phyloP scores from a whole-genome alignment of 139 green algal species.

The Chlorella sp. region DNA sequence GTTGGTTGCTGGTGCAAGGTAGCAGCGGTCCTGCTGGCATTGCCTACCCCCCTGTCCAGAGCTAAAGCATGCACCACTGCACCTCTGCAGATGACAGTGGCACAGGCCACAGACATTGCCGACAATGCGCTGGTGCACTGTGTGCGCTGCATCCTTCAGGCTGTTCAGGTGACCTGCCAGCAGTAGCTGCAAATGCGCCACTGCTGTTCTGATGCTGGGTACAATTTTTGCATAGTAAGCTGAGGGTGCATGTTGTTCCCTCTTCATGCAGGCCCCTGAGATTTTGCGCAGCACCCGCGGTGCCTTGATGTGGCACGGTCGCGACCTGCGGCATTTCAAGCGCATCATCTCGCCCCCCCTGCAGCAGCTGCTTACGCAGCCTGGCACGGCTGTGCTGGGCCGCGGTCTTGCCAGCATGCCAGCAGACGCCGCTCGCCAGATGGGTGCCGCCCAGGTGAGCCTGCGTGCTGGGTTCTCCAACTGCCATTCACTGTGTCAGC shows the following conservation, averaged over 20 bases:
- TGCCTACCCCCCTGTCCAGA: background rate
- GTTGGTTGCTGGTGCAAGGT: background rate
- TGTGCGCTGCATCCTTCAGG: conserved; percentile 73
- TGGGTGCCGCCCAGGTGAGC: conserved; percentile 43
- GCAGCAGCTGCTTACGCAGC: conserved; percentile 40
- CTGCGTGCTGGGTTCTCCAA: background rate
- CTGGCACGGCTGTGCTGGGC: conserved; percentile 64
- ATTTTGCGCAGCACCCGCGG: conserved; percentile 69
- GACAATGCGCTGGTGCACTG: conserved; percentile 85
- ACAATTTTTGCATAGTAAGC: too few species aligned
- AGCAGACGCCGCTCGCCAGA: conserved; percentile 52
- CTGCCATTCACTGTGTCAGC: too few species aligned
- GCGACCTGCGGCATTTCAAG: conserved; percentile 73
- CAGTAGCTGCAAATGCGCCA: background rate
- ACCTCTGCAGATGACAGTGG: conserved; percentile 73
- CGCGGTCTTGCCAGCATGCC: conserved; percentile 72
- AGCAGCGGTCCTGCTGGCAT: background rate
- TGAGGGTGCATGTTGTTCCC: background rate
- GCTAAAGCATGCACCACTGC: background rate
- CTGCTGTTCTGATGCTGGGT: background rate
- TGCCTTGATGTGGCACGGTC: conserved; percentile 78
- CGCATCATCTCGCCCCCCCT: conserved; percentile 69
- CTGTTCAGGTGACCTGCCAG: conserved; percentile 53
- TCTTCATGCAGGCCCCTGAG: conserved; percentile 56
- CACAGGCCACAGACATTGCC: conserved; percentile 76